These are phyloP conservation scores for Colletotrichum nymphaeae DNA, from an alignment of 2,329 filamentous ascomycete species.

Conservation along the genomic window DNA sequence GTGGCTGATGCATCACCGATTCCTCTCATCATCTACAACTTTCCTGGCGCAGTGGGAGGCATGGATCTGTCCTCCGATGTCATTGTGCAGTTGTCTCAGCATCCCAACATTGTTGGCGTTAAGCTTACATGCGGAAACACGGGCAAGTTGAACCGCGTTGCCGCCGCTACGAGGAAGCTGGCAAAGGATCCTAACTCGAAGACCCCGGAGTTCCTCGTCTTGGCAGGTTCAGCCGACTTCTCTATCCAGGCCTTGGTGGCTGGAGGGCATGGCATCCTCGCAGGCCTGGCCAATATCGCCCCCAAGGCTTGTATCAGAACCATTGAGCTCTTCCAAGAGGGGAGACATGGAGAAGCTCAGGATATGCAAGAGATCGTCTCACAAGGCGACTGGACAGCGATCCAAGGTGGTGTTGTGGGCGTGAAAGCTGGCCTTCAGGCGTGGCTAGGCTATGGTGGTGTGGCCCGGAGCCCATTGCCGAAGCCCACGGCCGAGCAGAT, in stretches of 20 bases:
- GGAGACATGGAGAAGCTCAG: constrained; percentile 69
- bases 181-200: constrained; percentile 45
- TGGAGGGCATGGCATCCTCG: constrained; percentile 78
- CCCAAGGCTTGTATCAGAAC: constrained; percentile 74
- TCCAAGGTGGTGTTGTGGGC: constrained; percentile 77
- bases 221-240: constrained; percentile 81
- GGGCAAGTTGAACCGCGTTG: constrained; percentile 74
- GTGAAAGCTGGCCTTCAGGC: constrained; percentile 75
- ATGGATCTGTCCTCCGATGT: constrained; percentile 73
- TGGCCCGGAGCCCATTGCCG: constrained; percentile 58
- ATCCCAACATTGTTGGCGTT: constrained; percentile 75
- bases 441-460: constrained; percentile 76
- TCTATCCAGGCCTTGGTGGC: constrained; percentile 75
- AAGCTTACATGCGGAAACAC: constrained; percentile 79
- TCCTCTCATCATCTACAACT: constrained; percentile 78
- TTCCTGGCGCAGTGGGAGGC: constrained; percentile 71
- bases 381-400: constrained; percentile 78
- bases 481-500: constrained; percentile 61
- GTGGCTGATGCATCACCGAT: constrained; percentile 73
- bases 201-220: constrained; percentile 70
- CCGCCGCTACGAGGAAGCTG: constrained; percentile 63
- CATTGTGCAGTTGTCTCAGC: constrained; percentile 68
- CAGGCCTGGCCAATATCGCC: constrained; percentile 77
- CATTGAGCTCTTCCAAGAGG: constrained; percentile 68
- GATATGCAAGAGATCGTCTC: constrained; percentile 65